phyloP scores from a whole-genome alignment of 352 stramenopile genomes.

The Phytophthora colocasiae region DNA sequence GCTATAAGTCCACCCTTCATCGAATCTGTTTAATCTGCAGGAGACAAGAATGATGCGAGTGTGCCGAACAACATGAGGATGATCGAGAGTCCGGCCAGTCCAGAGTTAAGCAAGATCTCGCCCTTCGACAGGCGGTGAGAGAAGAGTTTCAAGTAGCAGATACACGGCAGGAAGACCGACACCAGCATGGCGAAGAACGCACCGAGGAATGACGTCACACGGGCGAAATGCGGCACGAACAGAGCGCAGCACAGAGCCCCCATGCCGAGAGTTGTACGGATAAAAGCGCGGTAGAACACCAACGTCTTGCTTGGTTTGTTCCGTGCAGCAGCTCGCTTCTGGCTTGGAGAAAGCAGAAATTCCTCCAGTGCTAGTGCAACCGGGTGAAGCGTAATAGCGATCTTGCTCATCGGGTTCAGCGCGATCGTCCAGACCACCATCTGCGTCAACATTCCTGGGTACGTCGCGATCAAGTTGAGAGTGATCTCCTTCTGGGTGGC shows the following conservation, averaged over 20 bases:
- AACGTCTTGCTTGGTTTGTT: constrained; percentile 39
- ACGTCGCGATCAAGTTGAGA: constrained; percentile 79
- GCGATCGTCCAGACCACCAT: constrained; percentile 85
- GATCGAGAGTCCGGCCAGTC: constrained; percentile 65
- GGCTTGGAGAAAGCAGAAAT: constrained; percentile 61
- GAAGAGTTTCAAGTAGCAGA: constrained; percentile 91
- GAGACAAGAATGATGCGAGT: constrained; percentile 80
- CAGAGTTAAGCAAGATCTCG: constrained; percentile 63
- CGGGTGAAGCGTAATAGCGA: constrained; percentile 85
- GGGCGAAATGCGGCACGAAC: constrained; percentile 86
- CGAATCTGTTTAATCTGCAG: constrained; percentile 49
- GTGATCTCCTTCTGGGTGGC: constrained; percentile 89
- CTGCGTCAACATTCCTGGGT: constrained; percentile 62
- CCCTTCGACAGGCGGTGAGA: constrained; percentile 46
- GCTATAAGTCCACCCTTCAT: not conserved
- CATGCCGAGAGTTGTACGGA: constrained; percentile 69
- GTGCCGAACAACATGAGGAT: constrained; percentile 81
- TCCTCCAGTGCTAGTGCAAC: constrained; percentile 81
- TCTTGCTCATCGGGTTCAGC: constrained; percentile 91
- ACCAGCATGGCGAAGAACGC: constrained; percentile 89
- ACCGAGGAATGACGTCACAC: constrained; percentile 84
- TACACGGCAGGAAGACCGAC: constrained; percentile 83
- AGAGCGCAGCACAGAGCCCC: constrained; percentile 66
- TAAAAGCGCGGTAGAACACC: constrained; percentile 65
- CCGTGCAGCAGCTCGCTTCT: constrained; percentile 37